Evolutionary conservation across 306 rosid genomes (phyloP).

Genomic region (Vachellia collinsii): DNA sequence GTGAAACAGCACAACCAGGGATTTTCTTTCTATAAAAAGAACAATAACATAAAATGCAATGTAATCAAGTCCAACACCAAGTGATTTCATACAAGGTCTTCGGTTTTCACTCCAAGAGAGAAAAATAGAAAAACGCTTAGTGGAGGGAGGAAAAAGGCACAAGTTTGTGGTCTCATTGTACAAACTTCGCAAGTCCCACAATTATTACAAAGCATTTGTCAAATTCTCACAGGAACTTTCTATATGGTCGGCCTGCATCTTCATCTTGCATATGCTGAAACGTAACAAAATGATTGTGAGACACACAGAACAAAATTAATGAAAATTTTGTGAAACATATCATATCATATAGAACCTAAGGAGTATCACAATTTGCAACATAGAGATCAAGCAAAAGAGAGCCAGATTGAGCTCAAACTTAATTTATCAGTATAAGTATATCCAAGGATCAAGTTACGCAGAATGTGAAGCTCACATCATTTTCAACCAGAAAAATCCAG

Average conservation of each 20-base stretch:
- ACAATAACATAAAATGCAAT: background rate
- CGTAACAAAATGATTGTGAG: background rate
- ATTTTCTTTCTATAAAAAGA: background rate
- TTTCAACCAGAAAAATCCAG: background rate
- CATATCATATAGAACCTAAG: background rate
- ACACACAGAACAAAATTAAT: background rate
- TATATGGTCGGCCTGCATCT: constrained; percentile 17
- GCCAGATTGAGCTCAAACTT: background rate
- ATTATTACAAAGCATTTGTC: constrained; percentile 10
- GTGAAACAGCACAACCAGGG: background rate
- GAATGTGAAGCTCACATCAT: background rate
- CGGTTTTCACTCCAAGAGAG: background rate
- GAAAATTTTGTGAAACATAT: background rate
- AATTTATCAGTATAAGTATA: background rate
- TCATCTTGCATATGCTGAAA: constrained; percentile 30
- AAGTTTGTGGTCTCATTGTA: background rate
- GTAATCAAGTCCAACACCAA: constrained; percentile 5
- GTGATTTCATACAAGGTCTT: constrained; percentile 11
- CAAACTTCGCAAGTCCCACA: background rate
- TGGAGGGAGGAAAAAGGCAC: background rate
- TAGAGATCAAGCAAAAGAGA: background rate
- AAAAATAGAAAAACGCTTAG: background rate
- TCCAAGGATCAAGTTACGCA: background rate
- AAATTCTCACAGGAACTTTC: constrained; percentile 23
- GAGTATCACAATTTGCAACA: background rate